Percentiles rank a stretch among this genome's conserved stretches.
Evolutionary conservation across 2,329 filamentous ascomycete species (phyloP).

Genomic region (Neofusicoccum parvum): DNA sequence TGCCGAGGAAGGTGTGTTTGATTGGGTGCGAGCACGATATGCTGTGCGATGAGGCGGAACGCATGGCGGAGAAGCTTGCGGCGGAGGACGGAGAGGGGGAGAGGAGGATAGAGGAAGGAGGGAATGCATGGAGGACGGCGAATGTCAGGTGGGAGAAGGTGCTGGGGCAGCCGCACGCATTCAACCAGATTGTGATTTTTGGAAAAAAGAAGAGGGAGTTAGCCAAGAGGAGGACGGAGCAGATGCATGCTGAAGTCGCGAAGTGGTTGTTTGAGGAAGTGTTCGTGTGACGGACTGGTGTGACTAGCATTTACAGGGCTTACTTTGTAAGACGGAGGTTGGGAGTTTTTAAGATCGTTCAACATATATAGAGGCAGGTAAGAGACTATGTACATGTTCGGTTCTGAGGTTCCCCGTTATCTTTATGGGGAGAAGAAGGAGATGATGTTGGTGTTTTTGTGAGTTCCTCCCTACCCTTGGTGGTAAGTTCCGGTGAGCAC

Average conservation of each 20-base stretch:
- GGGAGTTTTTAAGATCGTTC: too few species aligned
- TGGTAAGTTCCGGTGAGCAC: too few species aligned
- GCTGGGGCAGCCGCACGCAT: conserved; percentile 23
- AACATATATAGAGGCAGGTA: too few species aligned
- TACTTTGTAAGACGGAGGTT: too few species aligned
- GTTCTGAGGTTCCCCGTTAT: too few species aligned
- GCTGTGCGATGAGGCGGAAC: conserved; percentile 44
- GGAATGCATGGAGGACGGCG: conserved; percentile 21
- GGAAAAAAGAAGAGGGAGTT: not conserved
- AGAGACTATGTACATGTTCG: too few species aligned
- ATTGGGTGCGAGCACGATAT: conserved; percentile 52
- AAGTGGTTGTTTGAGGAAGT: conserved; percentile 11
- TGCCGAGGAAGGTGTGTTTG: conserved; percentile 49
- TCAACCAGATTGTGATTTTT: conserved; percentile 16
- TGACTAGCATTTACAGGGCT: too few species aligned
- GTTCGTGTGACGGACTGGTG: not conserved
- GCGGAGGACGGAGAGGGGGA: conserved; percentile 22
- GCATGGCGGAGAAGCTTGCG: conserved; percentile 35
- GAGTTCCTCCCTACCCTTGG: too few species aligned
- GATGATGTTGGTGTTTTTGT: too few species aligned
- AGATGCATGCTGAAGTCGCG: conserved; percentile 15
- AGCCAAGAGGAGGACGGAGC: conserved; percentile 2
- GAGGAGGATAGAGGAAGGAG: conserved; percentile 24
- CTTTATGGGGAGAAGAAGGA: too few species aligned
- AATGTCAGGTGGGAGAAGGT: conserved; percentile 25